These are phyloP conservation scores for Coemansia biformis DNA, from an alignment of 192 early-diverging fungal species.

Conservation along the genomic window DNA sequence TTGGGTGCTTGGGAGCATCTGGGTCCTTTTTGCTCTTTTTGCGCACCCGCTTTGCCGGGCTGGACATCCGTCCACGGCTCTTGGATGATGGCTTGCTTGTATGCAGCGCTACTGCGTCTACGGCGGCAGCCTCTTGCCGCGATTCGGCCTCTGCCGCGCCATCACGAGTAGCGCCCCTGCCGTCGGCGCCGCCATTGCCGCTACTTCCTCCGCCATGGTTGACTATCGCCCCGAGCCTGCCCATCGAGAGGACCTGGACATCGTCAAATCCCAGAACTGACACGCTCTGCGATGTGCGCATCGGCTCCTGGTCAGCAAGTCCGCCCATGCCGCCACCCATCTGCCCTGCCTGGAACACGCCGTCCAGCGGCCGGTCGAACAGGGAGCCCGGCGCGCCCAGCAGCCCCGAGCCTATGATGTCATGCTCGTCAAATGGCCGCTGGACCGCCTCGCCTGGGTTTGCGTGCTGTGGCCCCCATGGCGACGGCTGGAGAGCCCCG, in stretches of 20 bases:
- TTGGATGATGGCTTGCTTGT: not conserved
- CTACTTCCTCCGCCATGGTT: too few relatives aligned
- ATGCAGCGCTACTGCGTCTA: slow-evolving; percentile 1
- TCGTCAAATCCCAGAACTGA: slow-evolving; percentile 19
- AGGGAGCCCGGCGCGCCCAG: slow-evolving; percentile 7
- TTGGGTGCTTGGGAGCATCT: slow-evolving; percentile 76
- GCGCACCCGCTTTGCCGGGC: slow-evolving; percentile 41
- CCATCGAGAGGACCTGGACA: too few relatives aligned
- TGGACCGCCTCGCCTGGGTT: slow-evolving; percentile 1
- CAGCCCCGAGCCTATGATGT: slow-evolving; percentile 2
- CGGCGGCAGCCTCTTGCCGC: not conserved
- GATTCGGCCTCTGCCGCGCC: not conserved
- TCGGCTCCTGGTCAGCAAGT: slow-evolving; percentile 3
- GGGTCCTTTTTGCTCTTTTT: slow-evolving; percentile 72
- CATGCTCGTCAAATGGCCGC: not conserved
- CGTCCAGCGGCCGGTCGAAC: slow-evolving; percentile 15
- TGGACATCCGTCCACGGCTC: slow-evolving; percentile 22
- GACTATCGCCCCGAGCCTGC: too few relatives aligned
- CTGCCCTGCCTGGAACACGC: slow-evolving; percentile 3
- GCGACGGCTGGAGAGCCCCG: too few relatives aligned
- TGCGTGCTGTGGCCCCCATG: too few relatives aligned
- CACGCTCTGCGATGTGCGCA: not conserved
- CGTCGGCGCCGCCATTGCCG: too few relatives aligned
- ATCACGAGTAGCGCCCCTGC: too few relatives aligned
- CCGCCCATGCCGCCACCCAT: not conserved